Evolutionary conservation across 768 basidiomycete genomes (phyloP).

Genomic region (Punctularia strigosozonata): DNA sequence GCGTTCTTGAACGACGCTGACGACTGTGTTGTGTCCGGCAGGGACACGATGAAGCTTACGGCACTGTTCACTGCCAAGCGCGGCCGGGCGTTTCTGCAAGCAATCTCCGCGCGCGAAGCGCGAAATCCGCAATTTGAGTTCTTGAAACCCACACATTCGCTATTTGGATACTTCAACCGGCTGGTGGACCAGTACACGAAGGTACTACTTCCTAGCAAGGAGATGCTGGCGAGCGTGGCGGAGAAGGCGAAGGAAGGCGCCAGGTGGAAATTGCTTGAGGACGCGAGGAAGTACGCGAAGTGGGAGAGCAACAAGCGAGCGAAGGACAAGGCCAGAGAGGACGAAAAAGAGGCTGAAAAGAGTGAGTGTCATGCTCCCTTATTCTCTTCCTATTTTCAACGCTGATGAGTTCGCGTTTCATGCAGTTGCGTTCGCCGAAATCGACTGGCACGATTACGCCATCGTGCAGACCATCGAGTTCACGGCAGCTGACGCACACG

Average conservation of each 20-base stretch:
- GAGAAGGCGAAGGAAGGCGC: constrained; percentile 52
- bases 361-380: constrained; percentile 34
- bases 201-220: constrained; percentile 74
- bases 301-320: constrained; percentile 83
- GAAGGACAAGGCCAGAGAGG: constrained; percentile 74
- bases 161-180: constrained; percentile 94
- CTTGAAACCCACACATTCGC: constrained; percentile 87
- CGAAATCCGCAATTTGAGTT: constrained; percentile 98
- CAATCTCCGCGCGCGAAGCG: constrained; percentile 79
- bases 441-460: constrained; percentile 99
- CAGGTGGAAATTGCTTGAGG: constrained; percentile 69
- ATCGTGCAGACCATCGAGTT: constrained; percentile 98
- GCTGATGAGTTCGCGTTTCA: constrained; percentile 7
- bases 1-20: not conserved
- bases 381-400: not conserved
- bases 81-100: constrained; percentile 75
- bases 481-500: constrained; percentile 80
- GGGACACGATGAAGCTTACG: constrained; percentile 92
- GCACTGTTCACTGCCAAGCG: constrained; percentile 92
- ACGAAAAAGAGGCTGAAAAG: constrained; percentile 88
- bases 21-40: constrained; percentile 18
- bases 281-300: constrained; percentile 67
- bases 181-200: constrained; percentile 94
- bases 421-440: constrained; percentile 85
- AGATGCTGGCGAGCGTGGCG: constrained; percentile 58